Percentiles rank a stretch among this genome's conserved stretches.
Evolutionary conservation across 1,139 yeast genomes (phyloP).

Genomic region (Blastobotrys raffinosifermentans): DNA sequence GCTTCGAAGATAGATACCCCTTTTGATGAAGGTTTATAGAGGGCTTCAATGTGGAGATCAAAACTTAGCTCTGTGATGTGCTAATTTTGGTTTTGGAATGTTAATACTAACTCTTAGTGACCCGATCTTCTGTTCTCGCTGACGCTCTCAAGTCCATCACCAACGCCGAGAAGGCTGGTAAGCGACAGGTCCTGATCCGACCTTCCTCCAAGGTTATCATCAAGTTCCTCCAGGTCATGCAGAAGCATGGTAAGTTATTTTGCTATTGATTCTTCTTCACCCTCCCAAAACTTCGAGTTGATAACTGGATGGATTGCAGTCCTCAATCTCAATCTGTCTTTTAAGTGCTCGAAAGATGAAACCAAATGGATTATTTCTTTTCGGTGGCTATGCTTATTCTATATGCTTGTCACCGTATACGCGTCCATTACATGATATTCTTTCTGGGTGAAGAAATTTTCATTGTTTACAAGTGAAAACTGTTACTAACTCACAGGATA

Average conservation of each 20-base stretch:
- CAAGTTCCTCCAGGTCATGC: constrained; percentile 96
- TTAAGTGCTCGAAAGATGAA: constrained; percentile 91
- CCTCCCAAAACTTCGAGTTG: constrained; percentile 39
- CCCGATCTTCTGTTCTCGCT: constrained; percentile 98
- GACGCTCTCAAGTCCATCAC: constrained; percentile 98
- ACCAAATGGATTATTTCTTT: not conserved
- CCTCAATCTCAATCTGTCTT: constrained; percentile 90
- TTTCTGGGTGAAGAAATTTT: constrained; percentile 6
- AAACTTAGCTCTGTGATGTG: not conserved
- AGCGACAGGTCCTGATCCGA: constrained; percentile 97
- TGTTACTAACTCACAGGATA: constrained; percentile 50
- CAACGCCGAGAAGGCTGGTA: constrained; percentile 99
- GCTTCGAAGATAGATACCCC: not conserved
- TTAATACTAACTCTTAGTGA: constrained; percentile 45
- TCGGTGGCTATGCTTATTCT: constrained; percentile 24
- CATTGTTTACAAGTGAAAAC: constrained; percentile 7
- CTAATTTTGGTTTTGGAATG: not conserved
- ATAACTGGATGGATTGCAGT: constrained; percentile 97
- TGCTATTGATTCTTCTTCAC: constrained; percentile 3
- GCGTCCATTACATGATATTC: constrained; percentile 59
- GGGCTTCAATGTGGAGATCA: not conserved
- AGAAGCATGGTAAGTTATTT: constrained; percentile 71
- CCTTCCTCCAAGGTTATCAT: constrained; percentile 98
- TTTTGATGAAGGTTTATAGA: not conserved
- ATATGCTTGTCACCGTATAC: constrained; percentile 57